Conservation (phyloP, 139 green algal genomes). For the Dunaliella primolecta region DNA sequence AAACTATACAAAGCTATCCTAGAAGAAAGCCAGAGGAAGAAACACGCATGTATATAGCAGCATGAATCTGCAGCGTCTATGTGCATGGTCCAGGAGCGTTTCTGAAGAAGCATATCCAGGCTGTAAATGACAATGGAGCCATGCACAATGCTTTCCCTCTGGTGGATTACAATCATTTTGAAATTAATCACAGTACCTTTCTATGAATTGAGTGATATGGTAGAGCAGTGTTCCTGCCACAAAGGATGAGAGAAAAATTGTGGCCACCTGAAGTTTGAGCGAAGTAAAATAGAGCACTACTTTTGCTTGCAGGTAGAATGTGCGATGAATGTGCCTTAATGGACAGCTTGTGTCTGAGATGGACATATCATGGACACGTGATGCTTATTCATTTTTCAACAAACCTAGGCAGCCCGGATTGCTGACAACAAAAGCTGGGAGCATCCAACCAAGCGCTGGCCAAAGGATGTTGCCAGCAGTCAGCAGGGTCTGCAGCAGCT, state of each 20-base stretch:
- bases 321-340: not conserved
- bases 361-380: too few relatives aligned
- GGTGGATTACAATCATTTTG: not conserved
- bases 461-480: not conserved
- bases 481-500: not conserved
- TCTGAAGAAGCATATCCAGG: constrained; percentile 23
- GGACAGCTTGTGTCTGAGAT: not conserved
- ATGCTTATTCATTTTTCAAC: not conserved
- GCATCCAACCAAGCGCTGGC: too few relatives aligned
- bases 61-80: not conserved
- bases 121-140: not conserved
- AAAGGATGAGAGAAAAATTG: constrained; percentile 67
- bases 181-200: constrained; percentile 9
- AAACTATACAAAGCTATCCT: not conserved
- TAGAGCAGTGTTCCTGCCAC: constrained; percentile 56
- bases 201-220: constrained; percentile 44
- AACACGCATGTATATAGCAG: not conserved
- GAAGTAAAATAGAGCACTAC: constrained; percentile 7
- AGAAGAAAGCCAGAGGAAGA: not conserved
- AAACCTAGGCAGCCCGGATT: too few relatives aligned
- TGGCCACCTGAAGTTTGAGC: constrained; percentile 61
- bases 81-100: not conserved
- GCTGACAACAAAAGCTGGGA: too few relatives aligned
- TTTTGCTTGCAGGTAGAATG: not conserved
- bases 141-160: constrained; percentile 44